Evolutionary conservation across 371 early-diverging fungal genomes (phyloP), one percentile per base, ranked within the genome.

Genomic region (Phascolomyces articulosus): DNA sequence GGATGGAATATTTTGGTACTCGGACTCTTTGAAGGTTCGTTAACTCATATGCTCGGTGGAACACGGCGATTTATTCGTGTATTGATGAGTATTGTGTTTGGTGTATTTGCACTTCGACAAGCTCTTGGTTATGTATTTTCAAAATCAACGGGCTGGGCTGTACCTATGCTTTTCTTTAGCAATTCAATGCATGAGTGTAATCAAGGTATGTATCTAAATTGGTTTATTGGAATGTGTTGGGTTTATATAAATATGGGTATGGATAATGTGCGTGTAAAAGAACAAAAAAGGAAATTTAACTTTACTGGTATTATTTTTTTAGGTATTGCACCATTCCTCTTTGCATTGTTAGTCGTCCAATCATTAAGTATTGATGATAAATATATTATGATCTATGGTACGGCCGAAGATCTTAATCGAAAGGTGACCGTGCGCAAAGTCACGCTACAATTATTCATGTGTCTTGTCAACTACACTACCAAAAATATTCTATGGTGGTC

Each of bases 401-500:
- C 68, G 58, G 71, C 67, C 51, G 51, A 51, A 11, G 76, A 66
- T 26, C 58, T 68, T 4, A 60, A 74, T 21, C 54, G 69, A 59
- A 72, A 79, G 63, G 55, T 85, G 60, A 82, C 73, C 11, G 66
- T 85, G 8, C 80, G 73, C 29, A 79, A 82, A 66, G 79, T 83
- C 8, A 70, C 71, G 2, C 58, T 83, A 10, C 88, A 86, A 58
- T 26, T 85, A 6, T 57, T 77, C 47, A 81, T 85, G 75, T 83
- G 82, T 40, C 74, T 86, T 15, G 60, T 85, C 57, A 87, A 87
- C 58, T 83, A 73, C 44, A 59, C 79, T 15, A 73, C 70, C n/a
- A 80, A 81, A 59, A 85, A 83, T 28, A 83, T 85, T 58, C 67
- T 85, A n/a, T 87, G 88, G 88, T 87, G 88, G 88, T 83, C 84